These are phyloP conservation scores for Fistulifera pelliculosa DNA, from an alignment of 108 stramenopile genomes.

Conservation along the genomic window DNA sequence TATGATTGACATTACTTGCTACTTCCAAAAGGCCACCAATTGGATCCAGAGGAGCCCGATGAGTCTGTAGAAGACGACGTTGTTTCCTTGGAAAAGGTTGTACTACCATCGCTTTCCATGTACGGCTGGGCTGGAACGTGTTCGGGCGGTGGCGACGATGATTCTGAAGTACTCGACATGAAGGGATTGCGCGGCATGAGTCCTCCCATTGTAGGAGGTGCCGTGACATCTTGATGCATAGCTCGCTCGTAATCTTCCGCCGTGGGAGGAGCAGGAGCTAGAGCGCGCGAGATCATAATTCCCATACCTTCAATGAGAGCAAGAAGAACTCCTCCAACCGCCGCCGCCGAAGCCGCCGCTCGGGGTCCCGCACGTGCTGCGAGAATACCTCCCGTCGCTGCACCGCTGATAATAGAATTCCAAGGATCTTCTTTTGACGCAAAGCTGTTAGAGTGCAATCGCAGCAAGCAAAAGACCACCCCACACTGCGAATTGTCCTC, in stretches of 20 bases:
- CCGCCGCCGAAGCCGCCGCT: constrained; percentile 89
- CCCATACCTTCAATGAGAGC: constrained; percentile 97
- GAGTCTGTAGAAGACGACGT: constrained; percentile 11
- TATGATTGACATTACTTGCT: too few species aligned
- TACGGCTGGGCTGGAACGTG: background rate
- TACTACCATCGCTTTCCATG: constrained; percentile 11
- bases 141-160: constrained; percentile 10
- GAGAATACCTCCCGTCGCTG: constrained; percentile 91
- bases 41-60: constrained; percentile 6
- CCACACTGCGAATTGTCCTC: constrained; percentile 93
- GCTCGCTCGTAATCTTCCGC: constrained; percentile 28
- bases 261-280: constrained; percentile 36
- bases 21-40: constrained; percentile 32
- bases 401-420: constrained; percentile 94
- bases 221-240: constrained; percentile 65
- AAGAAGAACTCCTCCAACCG: constrained; percentile 90
- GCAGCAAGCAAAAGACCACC: constrained; percentile 93
- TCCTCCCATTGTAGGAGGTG: constrained; percentile 80
- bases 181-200: constrained; percentile 32
- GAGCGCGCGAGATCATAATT: constrained; percentile 64
- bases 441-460: constrained; percentile 91
- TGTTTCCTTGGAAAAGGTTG: constrained; percentile 36
- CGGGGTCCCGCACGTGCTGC: constrained; percentile 94
- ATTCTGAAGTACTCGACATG: constrained; percentile 6
- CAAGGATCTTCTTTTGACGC: constrained; percentile 98